Evolutionary conservation across 441 rosid genomes (phyloP).

Genomic region (Flueggea neowawraea): DNA sequence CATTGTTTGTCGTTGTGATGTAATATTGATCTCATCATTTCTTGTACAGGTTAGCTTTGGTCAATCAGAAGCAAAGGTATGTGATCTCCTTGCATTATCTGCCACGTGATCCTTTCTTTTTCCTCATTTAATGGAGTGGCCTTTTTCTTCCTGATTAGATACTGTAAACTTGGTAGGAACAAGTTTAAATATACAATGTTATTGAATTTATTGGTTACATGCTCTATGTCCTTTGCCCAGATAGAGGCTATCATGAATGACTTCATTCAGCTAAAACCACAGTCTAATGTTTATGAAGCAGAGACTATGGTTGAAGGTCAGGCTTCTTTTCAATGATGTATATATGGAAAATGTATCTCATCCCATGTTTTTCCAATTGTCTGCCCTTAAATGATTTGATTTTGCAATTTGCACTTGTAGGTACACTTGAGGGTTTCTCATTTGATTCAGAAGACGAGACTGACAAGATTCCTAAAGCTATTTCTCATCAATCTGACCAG

Average conservation of each 20-base stretch:
- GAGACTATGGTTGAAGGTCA: slow-evolving; percentile 98
- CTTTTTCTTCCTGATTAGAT: too few species aligned
- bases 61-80: slow-evolving; percentile 94
- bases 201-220: background rate
- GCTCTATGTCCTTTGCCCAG: slow-evolving; percentile 33
- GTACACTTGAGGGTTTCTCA: too few species aligned
- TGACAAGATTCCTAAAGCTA: slow-evolving; percentile 46
- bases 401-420: too few species aligned
- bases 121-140: too few species aligned
- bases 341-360: too few species aligned
- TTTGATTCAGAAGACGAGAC: slow-evolving; percentile 88
- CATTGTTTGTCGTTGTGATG: slow-evolving; percentile 1
- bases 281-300: slow-evolving; percentile 78
- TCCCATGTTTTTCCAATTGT: too few species aligned
- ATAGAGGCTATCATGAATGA: slow-evolving; percentile 93
- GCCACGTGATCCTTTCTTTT: too few species aligned
- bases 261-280: slow-evolving; percentile 82
- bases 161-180: background rate
- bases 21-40: slow-evolving; percentile 11
- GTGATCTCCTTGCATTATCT: slow-evolving; percentile 16
- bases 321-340: slow-evolving; percentile 10
- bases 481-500: slow-evolving; percentile 63
- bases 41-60: slow-evolving; percentile 81
- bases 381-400: too few species aligned
- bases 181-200: background rate